phyloP scores from a whole-genome alignment of 73 alveolate genomes.

The Symbiodinium natans region DNA sequence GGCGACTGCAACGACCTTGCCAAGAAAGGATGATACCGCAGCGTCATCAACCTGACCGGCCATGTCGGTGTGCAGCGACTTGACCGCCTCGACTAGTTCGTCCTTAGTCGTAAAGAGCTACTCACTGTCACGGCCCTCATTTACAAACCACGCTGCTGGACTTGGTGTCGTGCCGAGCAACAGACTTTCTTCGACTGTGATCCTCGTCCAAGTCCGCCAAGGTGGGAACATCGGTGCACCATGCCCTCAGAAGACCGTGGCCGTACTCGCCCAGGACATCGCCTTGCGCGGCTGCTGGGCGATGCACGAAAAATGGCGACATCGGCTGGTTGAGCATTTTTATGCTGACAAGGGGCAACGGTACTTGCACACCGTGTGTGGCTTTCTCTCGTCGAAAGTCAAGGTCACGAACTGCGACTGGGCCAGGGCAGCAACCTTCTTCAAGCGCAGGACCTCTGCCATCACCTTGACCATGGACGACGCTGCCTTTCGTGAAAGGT shows the following conservation, averaged over 20 bases:
- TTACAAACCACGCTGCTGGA: no score
- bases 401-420: not conserved
- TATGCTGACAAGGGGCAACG: not conserved
- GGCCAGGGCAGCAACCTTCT: not conserved
- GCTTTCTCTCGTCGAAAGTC: not conserved
- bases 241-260: not conserved
- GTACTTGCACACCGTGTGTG: not conserved
- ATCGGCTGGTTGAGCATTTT: not conserved
- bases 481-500: not conserved
- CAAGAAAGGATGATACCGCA: not conserved
- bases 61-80: not conserved
- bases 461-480: not conserved
- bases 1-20: not conserved
- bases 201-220: not conserved
- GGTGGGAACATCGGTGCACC: not conserved
- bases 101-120: not conserved
- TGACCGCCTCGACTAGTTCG: not conserved
- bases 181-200: not conserved
- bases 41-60: not conserved
- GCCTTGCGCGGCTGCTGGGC: not conserved
- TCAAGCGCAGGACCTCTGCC: not conserved
- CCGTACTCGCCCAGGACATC: not conserved
- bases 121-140: no score
- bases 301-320: not conserved
- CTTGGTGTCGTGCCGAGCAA: not conserved